Evolutionary conservation across 306 rosid genomes (phyloP), one percentile per base, ranked within the genome.

Genomic region (Prunus mongolica): DNA sequence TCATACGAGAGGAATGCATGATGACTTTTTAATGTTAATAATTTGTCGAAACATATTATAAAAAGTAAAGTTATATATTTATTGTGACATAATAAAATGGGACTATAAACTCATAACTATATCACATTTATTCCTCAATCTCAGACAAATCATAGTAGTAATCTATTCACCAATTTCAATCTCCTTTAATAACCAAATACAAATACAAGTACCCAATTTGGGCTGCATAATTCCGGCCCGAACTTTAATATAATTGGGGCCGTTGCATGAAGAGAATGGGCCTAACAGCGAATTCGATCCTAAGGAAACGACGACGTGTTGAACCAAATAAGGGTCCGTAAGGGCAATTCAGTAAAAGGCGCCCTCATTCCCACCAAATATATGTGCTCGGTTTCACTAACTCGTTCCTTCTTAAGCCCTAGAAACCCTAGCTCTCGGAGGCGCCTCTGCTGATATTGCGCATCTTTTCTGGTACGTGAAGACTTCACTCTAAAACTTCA

Each of bases 401-500:
- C 27, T 44, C 8, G 9, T 12, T 22, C 76, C 16, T 18, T 25
- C 45, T 73, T 2, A 73, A 58, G 68, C 57, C 76, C 76, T 41
- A 15, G 27, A 72, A 73, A 57, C 76, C 67, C 67, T 22, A 56
- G 30, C 67, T 15, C 76, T 56, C 76, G 67, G 44, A 57, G 76
- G 76, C 76, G 76, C 67, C 76, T 72, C 76, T 72, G 76, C 65
- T 12, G 25, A 34, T 18, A 41, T 44, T 38, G 54, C 67, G 49
- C 76, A 24, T 72, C 76, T 57, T 56, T 15, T 19, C 24, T 15
- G 76, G 76, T 73, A 27, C 9, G 68, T 11, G 4, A 24, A 3
- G 44, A 6, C 10, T 63, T 63, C 46, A 63, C 6, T 30, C 24
- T 10, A 3, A 63, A 63, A 7, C 14, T 8, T 58, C 25, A 24